Evolutionary conservation across 108 stramenopile genomes (phyloP), one percentile per base, ranked within the genome.

Genomic region (Bacterosira constricta): DNA sequence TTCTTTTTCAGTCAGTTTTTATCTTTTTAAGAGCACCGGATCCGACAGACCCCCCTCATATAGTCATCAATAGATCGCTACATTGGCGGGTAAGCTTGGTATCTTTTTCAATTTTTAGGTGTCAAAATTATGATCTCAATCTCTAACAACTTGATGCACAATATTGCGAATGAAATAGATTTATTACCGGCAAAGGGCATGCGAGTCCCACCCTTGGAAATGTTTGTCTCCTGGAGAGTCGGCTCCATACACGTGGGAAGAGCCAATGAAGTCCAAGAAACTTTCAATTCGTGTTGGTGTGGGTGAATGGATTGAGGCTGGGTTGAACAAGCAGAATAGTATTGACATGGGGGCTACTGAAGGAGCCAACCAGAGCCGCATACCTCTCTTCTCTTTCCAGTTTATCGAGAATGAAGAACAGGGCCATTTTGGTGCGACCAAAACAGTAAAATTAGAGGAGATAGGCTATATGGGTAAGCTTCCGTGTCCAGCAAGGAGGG

Each of bases 261-360:
- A 96, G 39, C 96, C 96, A 4, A 82, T 89, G 77, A 91, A 84
- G 54, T 80, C 89, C 10, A 89, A 91, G 63, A 91, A 93, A 69
- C 80, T 96, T 7, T 77, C 83, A 30, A 82, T 94, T 12, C 69
- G 88, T n/a, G 88, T 90, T 54, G 88, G 89, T 6, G 41, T 47
- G 6, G 75, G 61, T 38, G 60, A 75, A 60, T 56, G 63, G 67
- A 69, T 46, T 50, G 47, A 59, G 25, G 47, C 21, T 37, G 13
- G 27, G 11, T 39, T 77, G 39, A 30, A 42, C 8, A 56, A 27
- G 11, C 18, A 50, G 29, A n/a, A 31, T 15, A 61, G 10, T 37
- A 59, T 49, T 15, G 34, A 26, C 2, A 47, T 13, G 12, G 45
- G 31, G 20, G 26, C 47, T 21, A 57, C 57, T 10, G 42, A 31